Base-by-base conservation (phyloP, 192 early-diverging fungal species). In the Coemansia sp. region DNA sequence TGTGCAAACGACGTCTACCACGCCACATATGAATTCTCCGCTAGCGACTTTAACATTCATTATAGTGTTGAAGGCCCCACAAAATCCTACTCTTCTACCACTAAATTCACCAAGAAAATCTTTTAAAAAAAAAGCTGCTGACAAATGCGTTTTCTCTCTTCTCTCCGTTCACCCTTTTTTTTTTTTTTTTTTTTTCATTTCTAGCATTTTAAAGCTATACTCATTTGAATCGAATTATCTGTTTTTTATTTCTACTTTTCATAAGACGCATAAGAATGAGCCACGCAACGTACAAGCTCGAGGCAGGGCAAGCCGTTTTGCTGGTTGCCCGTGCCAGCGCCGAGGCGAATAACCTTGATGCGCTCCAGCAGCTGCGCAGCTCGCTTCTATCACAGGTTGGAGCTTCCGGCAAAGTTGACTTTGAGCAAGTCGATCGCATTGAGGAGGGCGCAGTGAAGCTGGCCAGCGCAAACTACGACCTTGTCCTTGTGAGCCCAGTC, bases 341-440 rank as follows among this genome's bases (percentile, higher is more conserved):
- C 32, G 69, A 63, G 5, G 63, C 78, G 9, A 46, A 66, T 17
- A 75, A 69, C 63, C 50, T 75, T 17, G 73, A 66, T 19, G 43
- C 70, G 1, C 64, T 78, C 45, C 75, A 83, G 69, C 59, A 69
- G 81, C 67, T 77, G 40, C 71, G 83, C 17, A 69, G 79, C 54
- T 59, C 85, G 38, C 74, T 88, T 42, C 59, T 74, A 11, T 69
- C 75, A 17, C 81, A 83, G 40, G 79, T 85, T 13, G 89, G 88
- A 35, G 82, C 75, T 35, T 35, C 67, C 19, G 91, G 88, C 7
- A 77, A 64, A 17, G 88, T 94, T 10, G 81, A 85, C 36, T 96
- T 96, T 88, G 94, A 96, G 79, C 90, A 91, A 63, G 72, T 93
- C 10, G 93, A 96, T 67, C 81, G 93, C 63, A 75, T 96, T 23